Evolutionary conservation across 768 basidiomycete genomes (phyloP), one percentile per base, ranked within the genome.

Genomic region (Filobasidium floriforme): DNA sequence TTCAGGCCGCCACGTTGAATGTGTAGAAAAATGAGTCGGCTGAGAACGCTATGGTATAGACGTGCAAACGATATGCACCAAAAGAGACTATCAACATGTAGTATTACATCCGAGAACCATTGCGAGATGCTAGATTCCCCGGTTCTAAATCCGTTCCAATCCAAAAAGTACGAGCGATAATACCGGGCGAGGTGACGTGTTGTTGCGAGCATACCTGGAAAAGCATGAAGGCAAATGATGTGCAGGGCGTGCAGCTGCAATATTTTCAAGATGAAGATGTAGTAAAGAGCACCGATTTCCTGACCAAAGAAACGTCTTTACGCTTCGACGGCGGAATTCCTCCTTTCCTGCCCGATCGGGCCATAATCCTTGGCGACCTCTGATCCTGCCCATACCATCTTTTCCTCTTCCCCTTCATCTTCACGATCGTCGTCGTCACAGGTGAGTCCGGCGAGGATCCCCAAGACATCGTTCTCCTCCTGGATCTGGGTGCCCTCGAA

Each of bases 1-100:
- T 81, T 37, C 72, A 80, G 68, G 73, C 69, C 9, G 80, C 79
- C 18, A 78, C 81, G 70, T 71, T 82, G 55, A 77, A 69, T 49
- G 81, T 81, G 7, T 81, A 75, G 59, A 14, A 37, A 41, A 5
- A 40, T 7, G 19, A n/a, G 26, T 49, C 46, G 46, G 14, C 14
- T 49, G 32, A 37, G 3, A 9, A 37, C 9, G 32, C 32, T 37
- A 37, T 37, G 32, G 9, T 37, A 37, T 37, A 37, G 32, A 37
- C 32, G 9, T 9, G 32, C 32, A 37, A 37, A 37, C 3, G 32
- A 37, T 37, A 37, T 37, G 32, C 32, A 37, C 32, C 32, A 37
- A 37, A 60, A 40, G n/a, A 29, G 59, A 29, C 11, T 60, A 7
- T 60, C 29, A 28, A 61, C 40, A 61, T 41, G n/a, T 61, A 22